A percentile compares a stretch with the other conserved stretches of the same genome.
Conservation (phyloP, 192 early-diverging fungal genomes). For the Podila minutissima region DNA sequence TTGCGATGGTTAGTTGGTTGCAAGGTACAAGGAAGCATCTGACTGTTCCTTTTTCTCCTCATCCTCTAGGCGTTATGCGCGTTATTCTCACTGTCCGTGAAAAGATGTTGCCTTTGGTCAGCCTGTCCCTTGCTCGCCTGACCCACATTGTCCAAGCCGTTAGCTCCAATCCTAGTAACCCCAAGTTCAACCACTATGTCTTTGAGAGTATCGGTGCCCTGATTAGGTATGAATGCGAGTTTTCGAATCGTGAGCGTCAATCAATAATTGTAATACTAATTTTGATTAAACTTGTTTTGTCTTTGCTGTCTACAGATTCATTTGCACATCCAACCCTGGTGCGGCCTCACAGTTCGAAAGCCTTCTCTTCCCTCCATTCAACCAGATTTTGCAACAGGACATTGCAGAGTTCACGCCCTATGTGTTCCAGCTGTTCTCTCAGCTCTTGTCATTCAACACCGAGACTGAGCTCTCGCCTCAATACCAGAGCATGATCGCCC, state of each 20-base stretch:
- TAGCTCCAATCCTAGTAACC: constrained; percentile 96
- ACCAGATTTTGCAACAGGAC: constrained; percentile 85
- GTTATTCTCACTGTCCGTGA: constrained; percentile 81
- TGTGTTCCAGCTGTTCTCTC: constrained; percentile 95
- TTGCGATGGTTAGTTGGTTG: too few relatives aligned
- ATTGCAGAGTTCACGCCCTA: constrained; percentile 94
- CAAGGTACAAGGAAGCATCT: too few relatives aligned
- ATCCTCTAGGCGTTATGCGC: constrained; percentile 77
- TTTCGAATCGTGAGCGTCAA: not conserved
- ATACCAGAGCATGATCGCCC: constrained; percentile 79
- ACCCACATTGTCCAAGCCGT: constrained; percentile 84
- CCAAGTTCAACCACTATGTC: constrained; percentile 96
- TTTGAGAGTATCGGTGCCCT: constrained; percentile 94
- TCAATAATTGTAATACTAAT: not conserved
- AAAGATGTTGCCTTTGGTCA: constrained; percentile 76
- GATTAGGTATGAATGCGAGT: constrained; percentile 59
- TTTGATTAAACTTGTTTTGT: too few relatives aligned
- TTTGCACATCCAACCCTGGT: constrained; percentile 74
- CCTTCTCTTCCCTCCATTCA: constrained; percentile 89
- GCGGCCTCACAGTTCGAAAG: constrained; percentile 86
- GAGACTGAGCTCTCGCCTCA: constrained; percentile 69
- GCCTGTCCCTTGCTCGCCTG: constrained; percentile 77
- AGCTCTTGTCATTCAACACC: constrained; percentile 83
- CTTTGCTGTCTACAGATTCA: constrained; percentile 64
- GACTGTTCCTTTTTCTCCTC: not conserved